These are phyloP conservation scores for Rhodotorula sp. DNA, from an alignment of 1,284 basidiomycete genomes.

Conservation along the genomic window DNA sequence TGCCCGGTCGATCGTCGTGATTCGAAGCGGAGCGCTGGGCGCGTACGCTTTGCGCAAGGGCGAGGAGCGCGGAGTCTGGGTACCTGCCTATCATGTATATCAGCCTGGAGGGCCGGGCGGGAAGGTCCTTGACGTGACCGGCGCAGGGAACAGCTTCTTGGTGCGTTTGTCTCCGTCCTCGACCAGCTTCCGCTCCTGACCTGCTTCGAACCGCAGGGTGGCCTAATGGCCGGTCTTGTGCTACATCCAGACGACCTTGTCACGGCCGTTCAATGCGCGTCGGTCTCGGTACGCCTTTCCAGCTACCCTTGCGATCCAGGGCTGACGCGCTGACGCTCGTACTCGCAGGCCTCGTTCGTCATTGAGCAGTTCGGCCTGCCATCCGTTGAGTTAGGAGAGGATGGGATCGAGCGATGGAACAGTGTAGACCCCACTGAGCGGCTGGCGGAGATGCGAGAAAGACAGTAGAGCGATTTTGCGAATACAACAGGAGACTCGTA, in stretches of 20 bases:
- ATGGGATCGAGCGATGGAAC: conserved; percentile 37
- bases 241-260: conserved; percentile 22
- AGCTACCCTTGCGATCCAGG: neutral
- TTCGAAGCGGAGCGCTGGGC: conserved; percentile 74
- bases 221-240: conserved; percentile 42
- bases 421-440: conserved; percentile 19
- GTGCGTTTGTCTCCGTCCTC: conserved; percentile 56
- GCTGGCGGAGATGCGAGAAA: conserved; percentile 26
- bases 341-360: conserved; percentile 61
- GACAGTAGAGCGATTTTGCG: neutral
- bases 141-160: conserved; percentile 83
- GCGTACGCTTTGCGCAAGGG: conserved; percentile 61
- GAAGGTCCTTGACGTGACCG: conserved; percentile 77
- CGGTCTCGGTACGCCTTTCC: conserved; percentile 11
- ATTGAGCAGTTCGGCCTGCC: conserved; percentile 65
- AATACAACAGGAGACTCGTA: conserved; percentile 17
- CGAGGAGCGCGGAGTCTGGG: conserved; percentile 60
- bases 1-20: conserved; percentile 57
- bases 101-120: conserved; percentile 49
- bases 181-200: neutral
- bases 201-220: conserved; percentile 54
- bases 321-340: too few species aligned
- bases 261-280: conserved; percentile 15
- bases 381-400: neutral
- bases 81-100: conserved; percentile 70